Percentiles rank a stretch among this genome's conserved stretches.
Evolutionary conservation across 371 early-diverging fungal species (phyloP).

Genomic region (Apophysomyces ossiformis): DNA sequence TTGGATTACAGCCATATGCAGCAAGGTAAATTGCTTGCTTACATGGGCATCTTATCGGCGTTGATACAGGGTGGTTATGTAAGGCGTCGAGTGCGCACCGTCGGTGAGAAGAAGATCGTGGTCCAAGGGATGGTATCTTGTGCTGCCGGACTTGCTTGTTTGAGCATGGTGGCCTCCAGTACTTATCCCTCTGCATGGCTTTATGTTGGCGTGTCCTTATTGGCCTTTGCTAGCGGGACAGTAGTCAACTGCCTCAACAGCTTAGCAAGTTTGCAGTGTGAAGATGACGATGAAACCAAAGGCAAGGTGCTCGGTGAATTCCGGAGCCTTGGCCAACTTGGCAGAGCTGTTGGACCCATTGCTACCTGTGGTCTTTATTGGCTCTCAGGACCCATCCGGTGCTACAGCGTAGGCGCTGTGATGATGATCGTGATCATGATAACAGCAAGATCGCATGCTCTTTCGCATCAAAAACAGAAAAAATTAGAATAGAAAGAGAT

Average conservation of each 20-base stretch:
- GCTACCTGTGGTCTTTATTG: conserved; percentile 89
- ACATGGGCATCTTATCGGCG: conserved; percentile 88
- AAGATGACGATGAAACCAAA: conserved; percentile 50
- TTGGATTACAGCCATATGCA: conserved; percentile 85
- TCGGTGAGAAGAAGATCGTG: conserved; percentile 74
- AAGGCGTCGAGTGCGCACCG: conserved; percentile 70
- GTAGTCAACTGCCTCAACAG: conserved; percentile 92
- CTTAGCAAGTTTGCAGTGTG: conserved; percentile 67
- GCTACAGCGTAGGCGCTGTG: conserved; percentile 52
- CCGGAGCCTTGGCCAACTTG: conserved; percentile 90
- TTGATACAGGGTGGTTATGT: conserved; percentile 94
- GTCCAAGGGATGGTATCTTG: conserved; percentile 82
- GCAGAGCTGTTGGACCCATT: conserved; percentile 89
- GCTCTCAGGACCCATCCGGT: conserved; percentile 73
- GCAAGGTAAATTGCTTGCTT: conserved; percentile 89
- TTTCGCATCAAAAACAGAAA: conserved; percentile 4
- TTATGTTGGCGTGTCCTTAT: conserved; percentile 68
- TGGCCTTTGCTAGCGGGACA: conserved; percentile 92
- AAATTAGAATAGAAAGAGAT: conserved; percentile 13
- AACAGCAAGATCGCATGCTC: conserved; percentile 15
- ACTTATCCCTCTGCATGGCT: conserved; percentile 21
- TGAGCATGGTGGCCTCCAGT: conserved; percentile 59
- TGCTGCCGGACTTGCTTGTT: conserved; percentile 66
- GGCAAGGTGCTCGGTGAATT: conserved; percentile 88
- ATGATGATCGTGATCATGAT: conserved; percentile 34